Conservation (phyloP, 2,329 filamentous ascomycete genomes). For the Cytospora leucostoma region DNA sequence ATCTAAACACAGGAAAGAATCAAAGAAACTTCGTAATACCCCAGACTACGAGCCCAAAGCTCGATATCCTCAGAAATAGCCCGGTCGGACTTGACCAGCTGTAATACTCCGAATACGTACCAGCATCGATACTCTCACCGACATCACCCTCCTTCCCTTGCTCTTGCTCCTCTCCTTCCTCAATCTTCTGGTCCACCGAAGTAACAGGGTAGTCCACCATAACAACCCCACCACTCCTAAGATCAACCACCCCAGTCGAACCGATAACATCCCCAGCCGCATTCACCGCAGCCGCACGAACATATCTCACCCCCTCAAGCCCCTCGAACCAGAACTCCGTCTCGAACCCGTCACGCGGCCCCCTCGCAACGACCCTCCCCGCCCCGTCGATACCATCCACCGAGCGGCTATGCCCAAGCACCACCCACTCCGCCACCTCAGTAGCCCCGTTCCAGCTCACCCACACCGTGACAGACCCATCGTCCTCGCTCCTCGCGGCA, state of each 20-base stretch:
- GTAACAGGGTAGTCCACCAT: conserved; percentile 8
- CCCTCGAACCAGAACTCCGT: conserved; percentile 5
- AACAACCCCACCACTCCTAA: not conserved
- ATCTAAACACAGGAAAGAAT: not conserved
- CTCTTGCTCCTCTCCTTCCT: not conserved
- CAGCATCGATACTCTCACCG: not conserved
- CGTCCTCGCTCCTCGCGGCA: conserved; percentile 22
- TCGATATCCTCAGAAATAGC: not conserved
- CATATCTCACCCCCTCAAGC: conserved; percentile 10
- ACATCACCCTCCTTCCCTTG: not conserved
- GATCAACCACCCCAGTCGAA: conserved; percentile 25
- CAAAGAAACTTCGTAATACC: not conserved
- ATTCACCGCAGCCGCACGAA: conserved; percentile 27
- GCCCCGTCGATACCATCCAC: conserved; percentile 17
- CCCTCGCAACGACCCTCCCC: conserved; percentile 23
- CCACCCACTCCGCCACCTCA: conserved; percentile 30
- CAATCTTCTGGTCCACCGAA: not conserved
- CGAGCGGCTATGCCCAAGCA: conserved; percentile 18
- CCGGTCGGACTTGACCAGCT: not conserved
- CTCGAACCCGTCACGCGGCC: conserved; percentile 16
- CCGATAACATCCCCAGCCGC: conserved; percentile 22
- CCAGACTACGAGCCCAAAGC: not conserved
- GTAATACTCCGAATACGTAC: not conserved
- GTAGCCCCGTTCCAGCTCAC: conserved; percentile 39
- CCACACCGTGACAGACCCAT: conserved; percentile 33